Evolutionary conservation across 2,329 filamentous ascomycete species (phyloP).

Genomic region (Trichoderma breve): DNA sequence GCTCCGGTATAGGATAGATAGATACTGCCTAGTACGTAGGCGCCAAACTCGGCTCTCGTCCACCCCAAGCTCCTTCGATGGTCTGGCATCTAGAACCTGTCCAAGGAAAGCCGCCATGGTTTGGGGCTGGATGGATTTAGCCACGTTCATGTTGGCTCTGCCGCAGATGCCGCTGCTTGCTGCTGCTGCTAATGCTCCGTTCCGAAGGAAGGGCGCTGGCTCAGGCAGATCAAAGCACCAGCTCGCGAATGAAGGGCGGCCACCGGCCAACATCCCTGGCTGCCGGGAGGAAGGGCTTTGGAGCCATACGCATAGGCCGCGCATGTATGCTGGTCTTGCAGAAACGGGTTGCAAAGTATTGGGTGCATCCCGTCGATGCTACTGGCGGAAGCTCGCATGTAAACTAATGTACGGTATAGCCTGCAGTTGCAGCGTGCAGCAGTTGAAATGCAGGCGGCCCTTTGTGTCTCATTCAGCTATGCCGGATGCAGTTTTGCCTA

Average conservation of each 20-base stretch:
- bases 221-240: not conserved
- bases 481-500: not conserved
- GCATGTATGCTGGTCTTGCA: not conserved
- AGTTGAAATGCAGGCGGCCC: not conserved
- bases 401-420: not conserved
- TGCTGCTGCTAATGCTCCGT: not conserved
- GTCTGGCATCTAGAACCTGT: not conserved
- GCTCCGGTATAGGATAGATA: too few species aligned
- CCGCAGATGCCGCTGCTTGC: not conserved
- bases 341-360: not conserved
- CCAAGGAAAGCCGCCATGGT: not conserved
- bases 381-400: not conserved
- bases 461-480: slow-evolving; percentile 8
- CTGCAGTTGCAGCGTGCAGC: not conserved
- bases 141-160: not conserved
- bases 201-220: not conserved
- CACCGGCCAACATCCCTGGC: not conserved
- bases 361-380: not conserved
- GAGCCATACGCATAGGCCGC: too few species aligned
- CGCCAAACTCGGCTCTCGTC: not conserved
- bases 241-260: not conserved
- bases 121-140: not conserved
- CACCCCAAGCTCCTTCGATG: not conserved
- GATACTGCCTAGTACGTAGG: not conserved
- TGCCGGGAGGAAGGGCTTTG: not conserved